A percentile compares a stretch with the other conserved stretches of the same genome.
These are phyloP conservation scores for Debaryomycetaceae sp. DNA, from an alignment of 1,139 yeast species.

Conservation along the genomic window DNA sequence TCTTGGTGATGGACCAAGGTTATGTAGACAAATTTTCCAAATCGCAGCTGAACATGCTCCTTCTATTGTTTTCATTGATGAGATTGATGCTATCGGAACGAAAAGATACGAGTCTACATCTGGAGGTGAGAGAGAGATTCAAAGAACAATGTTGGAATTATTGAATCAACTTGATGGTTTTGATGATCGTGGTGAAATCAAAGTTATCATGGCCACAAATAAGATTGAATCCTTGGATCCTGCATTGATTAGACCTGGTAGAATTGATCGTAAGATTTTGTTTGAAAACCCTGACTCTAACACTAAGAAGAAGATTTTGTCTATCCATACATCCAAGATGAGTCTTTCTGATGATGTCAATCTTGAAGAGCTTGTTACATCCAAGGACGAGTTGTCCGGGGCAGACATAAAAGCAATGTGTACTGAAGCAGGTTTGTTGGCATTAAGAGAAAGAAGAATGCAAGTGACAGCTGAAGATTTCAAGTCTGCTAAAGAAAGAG, in stretches of 20 bases:
- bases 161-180: slow-evolving; percentile 97
- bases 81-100: slow-evolving; percentile 98
- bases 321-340: slow-evolving; percentile 95
- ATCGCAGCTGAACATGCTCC: slow-evolving; percentile 98
- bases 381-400: slow-evolving; percentile 94
- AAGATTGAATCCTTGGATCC: slow-evolving; percentile 95
- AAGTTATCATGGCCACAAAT: slow-evolving; percentile 98
- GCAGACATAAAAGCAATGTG: slow-evolving; percentile 99
- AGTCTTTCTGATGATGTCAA: slow-evolving; percentile 83
- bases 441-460: slow-evolving; percentile 97
- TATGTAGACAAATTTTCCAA: slow-evolving; percentile 91
- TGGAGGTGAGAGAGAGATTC: slow-evolving; percentile 98
- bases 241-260: slow-evolving; percentile 96
- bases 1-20: slow-evolving; percentile 96
- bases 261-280: slow-evolving; percentile 95
- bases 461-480: slow-evolving; percentile 95
- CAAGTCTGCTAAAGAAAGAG: slow-evolving; percentile 92
- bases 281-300: slow-evolving; percentile 94
- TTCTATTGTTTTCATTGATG: slow-evolving; percentile 95
- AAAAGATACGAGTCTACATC: slow-evolving; percentile 94
- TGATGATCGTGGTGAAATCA: slow-evolving; percentile 97
- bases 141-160: slow-evolving; percentile 96
- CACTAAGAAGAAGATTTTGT: slow-evolving; percentile 89
- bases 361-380: slow-evolving; percentile 82
- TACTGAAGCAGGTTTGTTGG: slow-evolving; percentile 95